Evolutionary conservation across 1,139 yeast genomes (phyloP).

Genomic region (Saccharomyces hybrid): DNA sequence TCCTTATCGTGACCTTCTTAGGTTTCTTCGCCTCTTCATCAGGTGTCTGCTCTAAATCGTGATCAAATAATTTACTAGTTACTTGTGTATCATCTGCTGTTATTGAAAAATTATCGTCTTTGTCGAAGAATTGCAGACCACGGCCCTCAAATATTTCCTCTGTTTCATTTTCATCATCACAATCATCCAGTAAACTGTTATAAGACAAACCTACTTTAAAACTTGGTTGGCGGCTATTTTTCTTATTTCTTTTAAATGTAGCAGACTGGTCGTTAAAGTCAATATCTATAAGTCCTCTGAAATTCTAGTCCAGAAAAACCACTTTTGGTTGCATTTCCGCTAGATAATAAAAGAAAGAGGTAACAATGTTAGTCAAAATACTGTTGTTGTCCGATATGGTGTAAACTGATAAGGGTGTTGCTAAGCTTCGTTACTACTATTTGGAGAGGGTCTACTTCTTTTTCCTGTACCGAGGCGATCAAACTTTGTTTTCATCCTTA

Average conservation of each 20-base stretch:
- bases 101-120: constrained; percentile 6
- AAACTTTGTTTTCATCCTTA: constrained; percentile 5
- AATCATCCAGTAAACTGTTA: constrained; percentile 21
- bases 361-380: not conserved
- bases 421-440: not conserved
- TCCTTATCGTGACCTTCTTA: constrained; percentile 5
- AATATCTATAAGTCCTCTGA: not conserved
- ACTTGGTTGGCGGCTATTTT: constrained; percentile 11
- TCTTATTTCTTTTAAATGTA: not conserved
- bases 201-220: constrained; percentile 19
- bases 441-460: constrained; percentile 3
- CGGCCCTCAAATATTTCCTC: constrained; percentile 2
- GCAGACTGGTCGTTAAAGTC: not conserved
- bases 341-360: not conserved
- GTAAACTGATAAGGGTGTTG: not conserved
- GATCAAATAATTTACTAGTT: constrained; percentile 3
- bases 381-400: not conserved
- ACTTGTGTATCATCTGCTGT: constrained; percentile 13
- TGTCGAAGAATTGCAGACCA: not conserved
- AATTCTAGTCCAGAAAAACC: not conserved
- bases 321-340: not conserved
- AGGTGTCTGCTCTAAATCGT: not conserved
- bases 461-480: constrained; percentile 1
- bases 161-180: constrained; percentile 10
- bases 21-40: constrained; percentile 1